Conservation (phyloP, 2,329 filamentous ascomycete genomes). For the Penicillium palitans region DNA sequence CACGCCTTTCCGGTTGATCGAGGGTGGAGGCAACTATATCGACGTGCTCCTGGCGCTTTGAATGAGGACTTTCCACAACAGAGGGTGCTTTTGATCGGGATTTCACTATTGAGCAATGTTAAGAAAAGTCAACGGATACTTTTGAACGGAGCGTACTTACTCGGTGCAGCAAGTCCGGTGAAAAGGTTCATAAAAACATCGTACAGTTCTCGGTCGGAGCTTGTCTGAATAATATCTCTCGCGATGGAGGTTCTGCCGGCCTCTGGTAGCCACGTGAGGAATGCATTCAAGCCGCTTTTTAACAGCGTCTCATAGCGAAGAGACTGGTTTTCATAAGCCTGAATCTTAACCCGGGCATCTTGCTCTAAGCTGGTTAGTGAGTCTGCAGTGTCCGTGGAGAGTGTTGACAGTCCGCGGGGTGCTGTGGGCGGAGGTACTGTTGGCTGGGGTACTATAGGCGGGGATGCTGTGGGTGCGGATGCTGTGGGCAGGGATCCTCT, state of each 20-base stretch:
- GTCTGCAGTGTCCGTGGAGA: background rate
- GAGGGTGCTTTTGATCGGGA: background rate
- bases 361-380: background rate
- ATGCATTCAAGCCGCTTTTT: background rate
- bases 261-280: slow-evolving; percentile 1
- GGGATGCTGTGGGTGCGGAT: background rate
- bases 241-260: slow-evolving; percentile 1
- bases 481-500: background rate
- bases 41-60: background rate
- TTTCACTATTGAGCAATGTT: background rate
- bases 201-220: background rate
- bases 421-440: background rate
- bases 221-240: background rate
- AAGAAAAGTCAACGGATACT: background rate
- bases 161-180: background rate
- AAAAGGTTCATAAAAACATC: background rate
- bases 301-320: background rate
- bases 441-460: too few relatives aligned
- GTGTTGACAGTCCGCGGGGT: background rate
- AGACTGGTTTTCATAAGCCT: background rate
- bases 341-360: background rate
- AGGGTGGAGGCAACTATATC: background rate
- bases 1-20: background rate
- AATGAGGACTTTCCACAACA: background rate
- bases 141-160: background rate